Percentiles rank a stretch among this genome's conserved stretches.
Conservation (phyloP, 2,329 filamentous ascomycete species). For the Hymenotorrendiella dingleyae region DNA sequence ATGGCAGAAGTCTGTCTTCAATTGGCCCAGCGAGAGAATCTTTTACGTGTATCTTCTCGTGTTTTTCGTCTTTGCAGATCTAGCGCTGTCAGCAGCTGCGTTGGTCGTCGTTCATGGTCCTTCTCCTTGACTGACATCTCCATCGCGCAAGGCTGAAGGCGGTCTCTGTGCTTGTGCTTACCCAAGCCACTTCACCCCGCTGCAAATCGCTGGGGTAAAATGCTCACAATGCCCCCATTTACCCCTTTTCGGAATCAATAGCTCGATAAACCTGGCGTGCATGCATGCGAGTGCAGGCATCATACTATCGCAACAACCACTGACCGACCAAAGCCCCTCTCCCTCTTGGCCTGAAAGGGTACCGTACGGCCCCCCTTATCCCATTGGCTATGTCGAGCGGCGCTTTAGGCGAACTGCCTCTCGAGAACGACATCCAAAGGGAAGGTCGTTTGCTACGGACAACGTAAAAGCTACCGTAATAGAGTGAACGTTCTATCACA, state of each 20-base stretch:
- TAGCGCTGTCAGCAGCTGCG: background rate
- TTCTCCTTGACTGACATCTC: too few species aligned
- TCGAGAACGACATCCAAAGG: too few species aligned
- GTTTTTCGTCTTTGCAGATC: background rate
- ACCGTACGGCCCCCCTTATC: too few species aligned
- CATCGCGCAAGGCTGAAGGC: conserved; percentile 3
- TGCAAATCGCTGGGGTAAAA: background rate
- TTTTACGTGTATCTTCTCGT: too few species aligned
- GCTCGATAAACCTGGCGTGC: background rate
- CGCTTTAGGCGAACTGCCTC: background rate
- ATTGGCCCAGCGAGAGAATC: too few species aligned
- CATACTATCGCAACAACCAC: background rate
- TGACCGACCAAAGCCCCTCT: too few species aligned
- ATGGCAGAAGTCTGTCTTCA: too few species aligned
- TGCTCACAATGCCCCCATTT: background rate
- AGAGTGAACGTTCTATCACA: too few species aligned
- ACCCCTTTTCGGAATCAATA: conserved; percentile 2
- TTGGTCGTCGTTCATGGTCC: background rate
- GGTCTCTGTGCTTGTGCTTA: background rate
- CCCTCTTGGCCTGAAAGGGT: too few species aligned
- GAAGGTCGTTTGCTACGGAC: background rate
- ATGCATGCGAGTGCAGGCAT: background rate
- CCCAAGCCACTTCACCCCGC: background rate
- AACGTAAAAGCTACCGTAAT: too few species aligned
- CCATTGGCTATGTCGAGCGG: background rate